Conservation (phyloP, 148 eudicot genomes). For the Suaeda aralocaspica region DNA sequence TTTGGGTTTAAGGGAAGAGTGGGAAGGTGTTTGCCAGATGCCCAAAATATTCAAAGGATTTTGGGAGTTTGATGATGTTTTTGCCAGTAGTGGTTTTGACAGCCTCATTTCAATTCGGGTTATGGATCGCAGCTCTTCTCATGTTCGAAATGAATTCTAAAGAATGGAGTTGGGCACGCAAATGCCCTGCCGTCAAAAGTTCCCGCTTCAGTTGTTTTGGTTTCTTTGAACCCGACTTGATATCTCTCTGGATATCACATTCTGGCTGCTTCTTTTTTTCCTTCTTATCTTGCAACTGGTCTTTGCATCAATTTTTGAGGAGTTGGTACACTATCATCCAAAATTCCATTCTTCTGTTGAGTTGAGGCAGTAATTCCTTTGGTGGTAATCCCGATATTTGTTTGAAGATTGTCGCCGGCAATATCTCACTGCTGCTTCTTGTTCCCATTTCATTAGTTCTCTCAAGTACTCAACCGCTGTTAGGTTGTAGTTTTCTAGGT, state of each 20-base stretch:
- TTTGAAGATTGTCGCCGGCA: neutral
- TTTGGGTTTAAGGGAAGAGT: slow-evolving; percentile 39
- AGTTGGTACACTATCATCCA: neutral
- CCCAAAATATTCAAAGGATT: slow-evolving; percentile 42
- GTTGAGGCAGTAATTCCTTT: no score
- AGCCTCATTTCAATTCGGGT: slow-evolving; percentile 46
- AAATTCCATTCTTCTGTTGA: neutral
- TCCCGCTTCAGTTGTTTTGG: slow-evolving; percentile 34
- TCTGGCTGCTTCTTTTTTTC: no score
- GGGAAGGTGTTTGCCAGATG: slow-evolving; percentile 46
- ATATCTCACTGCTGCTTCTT: slow-evolving; percentile 5
- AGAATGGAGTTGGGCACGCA: slow-evolving; percentile 51
- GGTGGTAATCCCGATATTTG: no score
- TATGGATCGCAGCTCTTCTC: slow-evolving; percentile 43
- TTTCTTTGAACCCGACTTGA: slow-evolving; percentile 46
- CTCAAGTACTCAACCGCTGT: neutral
- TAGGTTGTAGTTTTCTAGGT: no score
- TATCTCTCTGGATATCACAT: no score
- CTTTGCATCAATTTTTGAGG: neutral
- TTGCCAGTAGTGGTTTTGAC: slow-evolving; percentile 40
- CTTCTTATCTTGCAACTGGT: neutral
- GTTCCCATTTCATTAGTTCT: neutral
- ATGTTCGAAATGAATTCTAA: slow-evolving; percentile 37
- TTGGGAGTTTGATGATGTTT: slow-evolving; percentile 48
- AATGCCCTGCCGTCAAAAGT: slow-evolving; percentile 40